A percentile compares a stretch with the other conserved stretches of the same genome.
These are phyloP conservation scores for Monosporascus sp. DNA, from an alignment of 2,329 filamentous ascomycete genomes.

Conservation along the genomic window DNA sequence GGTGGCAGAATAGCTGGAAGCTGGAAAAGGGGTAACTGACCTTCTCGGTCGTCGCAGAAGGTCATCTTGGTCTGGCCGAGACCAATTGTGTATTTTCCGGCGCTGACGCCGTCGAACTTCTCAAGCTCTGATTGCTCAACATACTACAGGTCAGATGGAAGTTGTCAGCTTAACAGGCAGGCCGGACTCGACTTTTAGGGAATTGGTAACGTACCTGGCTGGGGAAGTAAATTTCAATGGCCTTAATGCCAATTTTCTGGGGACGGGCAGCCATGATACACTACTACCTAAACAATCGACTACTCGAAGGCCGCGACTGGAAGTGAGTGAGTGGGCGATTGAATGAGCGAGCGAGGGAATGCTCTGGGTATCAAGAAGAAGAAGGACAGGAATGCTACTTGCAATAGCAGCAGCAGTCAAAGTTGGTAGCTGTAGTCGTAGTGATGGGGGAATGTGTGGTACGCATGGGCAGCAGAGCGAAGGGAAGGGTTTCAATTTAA, in stretches of 20 bases:
- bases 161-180: conserved; percentile 16
- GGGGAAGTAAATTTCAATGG: conserved; percentile 86
- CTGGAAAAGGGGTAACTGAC: conserved; percentile 39
- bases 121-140: conserved; percentile 79
- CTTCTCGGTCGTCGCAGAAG: conserved; percentile 86
- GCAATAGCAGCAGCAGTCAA: not conserved
- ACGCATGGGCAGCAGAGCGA: not conserved
- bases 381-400: not conserved
- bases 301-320: conserved; percentile 1
- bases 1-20: not conserved
- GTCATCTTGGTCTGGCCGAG: conserved; percentile 88
- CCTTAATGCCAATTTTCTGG: conserved; percentile 87
- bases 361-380: not conserved
- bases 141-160: conserved; percentile 48
- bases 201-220: conserved; percentile 60
- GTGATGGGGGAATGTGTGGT: not conserved
- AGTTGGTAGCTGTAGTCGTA: not conserved
- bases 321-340: not conserved
- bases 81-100: conserved; percentile 86
- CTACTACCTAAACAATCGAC: not conserved
- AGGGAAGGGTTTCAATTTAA: not conserved
- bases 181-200: conserved; percentile 4
- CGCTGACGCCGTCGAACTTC: conserved; percentile 76
- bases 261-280: conserved; percentile 65
- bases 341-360: too few species aligned